Evolutionary conservation across 2,329 filamentous ascomycete species (phyloP), one percentile per base, ranked within the genome.

Genomic region (Diaporthe australafricana): DNA sequence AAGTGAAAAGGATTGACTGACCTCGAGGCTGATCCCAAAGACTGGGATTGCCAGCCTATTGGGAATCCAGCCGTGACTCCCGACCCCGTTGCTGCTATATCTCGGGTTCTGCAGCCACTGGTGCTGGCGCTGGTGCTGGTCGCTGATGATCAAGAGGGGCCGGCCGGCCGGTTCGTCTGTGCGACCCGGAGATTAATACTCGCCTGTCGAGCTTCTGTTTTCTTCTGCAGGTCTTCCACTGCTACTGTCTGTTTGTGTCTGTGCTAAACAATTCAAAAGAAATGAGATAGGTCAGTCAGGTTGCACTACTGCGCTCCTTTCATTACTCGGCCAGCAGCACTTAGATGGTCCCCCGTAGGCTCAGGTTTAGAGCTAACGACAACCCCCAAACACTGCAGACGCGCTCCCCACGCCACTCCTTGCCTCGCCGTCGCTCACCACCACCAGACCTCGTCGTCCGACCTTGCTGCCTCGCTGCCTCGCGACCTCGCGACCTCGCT

Each of bases 111-210:
- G 25, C 5, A 40, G 55, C 35, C 35, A 32, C 20, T 56, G 27
- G 30, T 9, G 32, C n/a, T 56, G 52, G 52, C 20, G 35, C 12
- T 56, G 53, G 32, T 56, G 52, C 52, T 57, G 55, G 8, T 38
- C 32, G 35, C 30, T n/a, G n/a, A 11, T 22, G 60, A 45, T 65
- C 30, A 38, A 35, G 42, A 63, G 42, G 20, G 35, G 42, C 60
- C 60, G 27, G 30, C 30, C n/a, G 45, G 50, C n/a, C n/a, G n/a
- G n/a, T n/a, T 65, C 45, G 42, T 65, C 60, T 65, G 60, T 50
- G 45, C 45, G 25, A 22, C 20, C 60, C 60, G 60, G 60, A 65
- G 45, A 65, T 65, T 65, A 65, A 65, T 65, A 27, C 45, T 27
- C 22, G 60, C 60, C 60, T 48, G 30, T 38, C 27, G 60, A 50